These are phyloP conservation scores for Aspergillus pseudoviridinutans DNA, from an alignment of 2,329 filamentous ascomycete species.

Conservation along the genomic window DNA sequence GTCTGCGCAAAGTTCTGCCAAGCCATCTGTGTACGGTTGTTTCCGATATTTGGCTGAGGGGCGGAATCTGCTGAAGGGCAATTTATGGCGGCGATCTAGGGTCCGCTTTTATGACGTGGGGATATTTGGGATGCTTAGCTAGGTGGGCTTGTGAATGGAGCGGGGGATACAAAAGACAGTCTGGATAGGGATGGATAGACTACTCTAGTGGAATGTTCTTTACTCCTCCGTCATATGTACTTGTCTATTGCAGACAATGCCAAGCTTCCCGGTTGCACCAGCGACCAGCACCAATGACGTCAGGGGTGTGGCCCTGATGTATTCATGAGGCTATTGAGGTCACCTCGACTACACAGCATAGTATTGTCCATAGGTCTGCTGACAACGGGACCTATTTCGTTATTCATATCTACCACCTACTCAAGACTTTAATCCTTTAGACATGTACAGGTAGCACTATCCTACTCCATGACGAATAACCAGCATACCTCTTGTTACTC, in stretches of 20 bases:
- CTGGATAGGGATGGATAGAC: too few species aligned
- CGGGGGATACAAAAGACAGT: too few species aligned
- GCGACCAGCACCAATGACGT: not conserved
- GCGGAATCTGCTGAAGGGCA: slow-evolving; percentile 20
- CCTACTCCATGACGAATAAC: not conserved
- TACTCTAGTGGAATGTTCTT: too few species aligned
- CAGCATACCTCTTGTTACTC: not conserved
- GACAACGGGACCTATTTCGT: too few species aligned
- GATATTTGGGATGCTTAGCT: slow-evolving; percentile 10
- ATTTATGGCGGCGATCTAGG: slow-evolving; percentile 33
- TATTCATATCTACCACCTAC: too few species aligned
- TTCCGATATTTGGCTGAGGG: slow-evolving; percentile 23
- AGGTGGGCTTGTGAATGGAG: slow-evolving; percentile 2
- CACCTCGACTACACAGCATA: too few species aligned
- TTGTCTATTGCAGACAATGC: too few species aligned
- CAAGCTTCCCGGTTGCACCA: not conserved
- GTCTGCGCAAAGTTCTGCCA: slow-evolving; percentile 19
- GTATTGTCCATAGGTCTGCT: too few species aligned
- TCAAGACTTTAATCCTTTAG: too few species aligned
- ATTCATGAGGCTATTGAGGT: too few species aligned
- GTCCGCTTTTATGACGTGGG: slow-evolving; percentile 27
- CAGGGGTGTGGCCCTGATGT: not conserved
- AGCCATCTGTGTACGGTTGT: slow-evolving; percentile 23
- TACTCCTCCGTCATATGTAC: not conserved
- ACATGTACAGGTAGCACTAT: too few species aligned